phyloP scores from a whole-genome alignment of 768 basidiomycete species.

The Hypsizygus marmoreus region DNA sequence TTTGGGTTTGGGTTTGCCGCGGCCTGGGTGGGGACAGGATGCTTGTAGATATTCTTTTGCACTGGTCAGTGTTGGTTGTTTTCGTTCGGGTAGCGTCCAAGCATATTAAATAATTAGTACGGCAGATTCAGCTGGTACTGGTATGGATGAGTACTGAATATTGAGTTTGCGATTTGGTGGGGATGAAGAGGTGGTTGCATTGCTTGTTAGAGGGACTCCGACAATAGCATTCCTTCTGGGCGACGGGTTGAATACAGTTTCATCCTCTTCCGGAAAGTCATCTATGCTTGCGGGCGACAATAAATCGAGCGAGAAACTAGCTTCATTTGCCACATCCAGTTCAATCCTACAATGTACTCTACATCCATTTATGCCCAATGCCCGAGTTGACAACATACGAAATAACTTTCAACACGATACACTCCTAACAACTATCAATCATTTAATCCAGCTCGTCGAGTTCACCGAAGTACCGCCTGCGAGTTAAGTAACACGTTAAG shows the following conservation, averaged over 20 bases:
- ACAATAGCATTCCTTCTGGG: too few species aligned
- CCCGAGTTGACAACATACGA: background rate
- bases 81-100: background rate
- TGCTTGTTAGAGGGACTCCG: too few species aligned
- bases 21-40: too few species aligned
- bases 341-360: background rate
- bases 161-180: too few species aligned
- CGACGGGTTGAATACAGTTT: too few species aligned
- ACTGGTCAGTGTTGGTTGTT: background rate
- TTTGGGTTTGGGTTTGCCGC: too few species aligned
- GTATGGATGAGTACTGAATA: too few species aligned
- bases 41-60: too few species aligned
- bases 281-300: too few species aligned
- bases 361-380: background rate
- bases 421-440: background rate
- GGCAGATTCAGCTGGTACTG: background rate
- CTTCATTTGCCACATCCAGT: conserved; percentile 11
- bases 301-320: conserved; percentile 1
- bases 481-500: background rate
- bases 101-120: background rate
- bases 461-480: conserved; percentile 13
- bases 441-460: conserved; percentile 15
- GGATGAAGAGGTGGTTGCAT: too few species aligned
- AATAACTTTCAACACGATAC: background rate
- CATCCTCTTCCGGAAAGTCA: too few species aligned